Percentiles rank a stretch among this genome's conserved stretches.
These are phyloP conservation scores for Chamaecyparis obtusa DNA, from an alignment of 75 land plant genomes.

Conservation along the genomic window DNA sequence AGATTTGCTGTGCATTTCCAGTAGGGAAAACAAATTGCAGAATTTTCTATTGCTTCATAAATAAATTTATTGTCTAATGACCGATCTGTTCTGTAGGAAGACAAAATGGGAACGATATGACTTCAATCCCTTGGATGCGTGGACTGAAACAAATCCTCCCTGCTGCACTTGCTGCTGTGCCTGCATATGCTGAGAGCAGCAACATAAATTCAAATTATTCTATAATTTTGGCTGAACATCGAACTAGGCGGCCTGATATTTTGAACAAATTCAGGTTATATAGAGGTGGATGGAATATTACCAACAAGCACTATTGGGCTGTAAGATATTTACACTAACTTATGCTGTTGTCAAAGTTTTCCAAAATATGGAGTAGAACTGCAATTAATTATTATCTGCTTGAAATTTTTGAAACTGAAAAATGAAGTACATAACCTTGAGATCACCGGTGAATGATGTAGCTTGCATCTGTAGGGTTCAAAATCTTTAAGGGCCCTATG, in stretches of 20 bases:
- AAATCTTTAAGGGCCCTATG: background rate
- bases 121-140: background rate
- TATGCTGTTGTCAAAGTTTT: background rate
- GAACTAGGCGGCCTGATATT: slow-evolving; percentile 73
- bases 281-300: slow-evolving; percentile 81
- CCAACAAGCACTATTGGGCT: slow-evolving; percentile 84
- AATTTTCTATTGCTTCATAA: background rate
- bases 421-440: background rate
- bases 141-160: slow-evolving; percentile 14
- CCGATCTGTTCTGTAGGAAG: background rate
- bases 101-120: background rate
- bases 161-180: slow-evolving; percentile 8
- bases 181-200: slow-evolving; percentile 1
- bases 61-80: background rate
- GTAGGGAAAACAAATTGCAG: background rate
- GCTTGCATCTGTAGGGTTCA: background rate
- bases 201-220: slow-evolving; percentile 13
- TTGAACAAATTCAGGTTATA: slow-evolving; percentile 48
- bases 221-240: slow-evolving; percentile 60
- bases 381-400: background rate
- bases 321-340: slow-evolving; percentile 43
- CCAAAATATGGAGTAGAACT: background rate
- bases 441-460: background rate
- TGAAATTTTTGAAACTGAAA: background rate
- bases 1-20: background rate